These are phyloP conservation scores for Hansenula lynferdii DNA, from an alignment of 1,139 yeast species.

Conservation along the genomic window DNA sequence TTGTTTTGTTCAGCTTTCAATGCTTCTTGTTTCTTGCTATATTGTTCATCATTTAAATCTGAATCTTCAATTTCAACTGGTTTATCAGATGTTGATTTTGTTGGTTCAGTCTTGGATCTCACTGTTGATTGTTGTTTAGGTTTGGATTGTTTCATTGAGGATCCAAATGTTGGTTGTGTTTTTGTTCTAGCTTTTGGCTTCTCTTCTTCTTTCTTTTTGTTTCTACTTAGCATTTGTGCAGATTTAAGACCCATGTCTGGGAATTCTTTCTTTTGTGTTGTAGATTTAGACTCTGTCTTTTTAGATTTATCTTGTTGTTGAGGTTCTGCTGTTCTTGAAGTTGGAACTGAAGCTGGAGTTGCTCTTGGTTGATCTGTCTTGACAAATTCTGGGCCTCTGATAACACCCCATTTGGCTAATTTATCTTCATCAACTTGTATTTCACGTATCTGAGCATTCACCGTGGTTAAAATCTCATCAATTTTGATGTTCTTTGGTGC, in stretches of 20 bases:
- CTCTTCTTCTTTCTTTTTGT: constrained; percentile 7
- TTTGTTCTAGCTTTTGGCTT: constrained; percentile 3
- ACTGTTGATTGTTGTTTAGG: constrained; percentile 3
- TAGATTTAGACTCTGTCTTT: neutral
- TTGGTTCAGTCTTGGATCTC: constrained; percentile 10
- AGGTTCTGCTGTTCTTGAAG: neutral
- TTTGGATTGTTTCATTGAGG: constrained; percentile 3
- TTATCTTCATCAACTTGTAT: constrained; percentile 13
- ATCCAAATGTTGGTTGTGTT: constrained; percentile 12
- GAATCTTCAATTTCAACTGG: constrained; percentile 12
- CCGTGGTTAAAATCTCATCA: constrained; percentile 16
- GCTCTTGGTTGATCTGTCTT: neutral
- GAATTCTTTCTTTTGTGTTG: constrained; percentile 6
- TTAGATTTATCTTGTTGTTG: neutral
- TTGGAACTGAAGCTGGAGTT: neutral
- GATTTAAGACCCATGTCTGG: constrained; percentile 18
- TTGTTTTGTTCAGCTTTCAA: constrained; percentile 8
- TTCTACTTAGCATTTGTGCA: constrained; percentile 13
- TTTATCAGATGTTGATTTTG: neutral
- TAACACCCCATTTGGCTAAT: constrained; percentile 24
- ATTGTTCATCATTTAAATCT: constrained; percentile 13
- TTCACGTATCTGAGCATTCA: constrained; percentile 10
- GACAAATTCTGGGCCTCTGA: constrained; percentile 22
- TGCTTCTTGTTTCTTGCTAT: constrained; percentile 6
- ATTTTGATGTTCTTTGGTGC: constrained; percentile 14